These are phyloP conservation scores for Laburnicola sp. DNA, from an alignment of 2,329 filamentous ascomycete species.

Conservation along the genomic window DNA sequence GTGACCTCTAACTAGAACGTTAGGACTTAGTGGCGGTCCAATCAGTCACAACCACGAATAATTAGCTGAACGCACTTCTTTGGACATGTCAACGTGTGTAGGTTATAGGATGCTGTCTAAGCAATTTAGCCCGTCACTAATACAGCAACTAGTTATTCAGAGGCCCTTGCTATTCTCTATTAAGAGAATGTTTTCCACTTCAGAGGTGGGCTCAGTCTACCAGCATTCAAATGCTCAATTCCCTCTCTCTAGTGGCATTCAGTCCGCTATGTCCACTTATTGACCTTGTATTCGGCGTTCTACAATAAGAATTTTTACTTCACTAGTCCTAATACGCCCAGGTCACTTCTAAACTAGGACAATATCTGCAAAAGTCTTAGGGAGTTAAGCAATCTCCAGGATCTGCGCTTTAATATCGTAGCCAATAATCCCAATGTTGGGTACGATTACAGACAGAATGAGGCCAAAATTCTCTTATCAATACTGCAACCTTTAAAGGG, in stretches of 20 bases:
- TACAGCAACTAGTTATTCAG: slow-evolving; percentile 8
- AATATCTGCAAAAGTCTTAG: slow-evolving; percentile 1
- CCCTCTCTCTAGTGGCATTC: slow-evolving; percentile 4
- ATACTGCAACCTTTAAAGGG: slow-evolving; percentile 1
- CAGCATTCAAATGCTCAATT: slow-evolving; percentile 3
- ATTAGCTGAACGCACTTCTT: slow-evolving; percentile 10
- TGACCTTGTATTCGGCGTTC: not conserved
- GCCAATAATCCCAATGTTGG: not conserved
- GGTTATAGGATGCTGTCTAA: not conserved
- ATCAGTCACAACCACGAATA: slow-evolving; percentile 1
- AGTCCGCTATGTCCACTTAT: slow-evolving; percentile 6
- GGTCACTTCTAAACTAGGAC: not conserved
- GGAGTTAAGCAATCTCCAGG: not conserved
- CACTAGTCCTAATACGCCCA: not conserved
- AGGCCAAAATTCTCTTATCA: not conserved
- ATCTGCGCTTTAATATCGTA: slow-evolving; percentile 1
- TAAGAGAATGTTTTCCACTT: slow-evolving; percentile 9
- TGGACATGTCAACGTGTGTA: slow-evolving; percentile 7
- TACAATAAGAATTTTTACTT: not conserved
- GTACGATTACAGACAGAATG: not conserved
- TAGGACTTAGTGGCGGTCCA: no score
- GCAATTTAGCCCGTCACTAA: not conserved
- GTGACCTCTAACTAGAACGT: no score
- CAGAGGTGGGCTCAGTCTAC: not conserved
- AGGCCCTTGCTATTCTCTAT: slow-evolving; percentile 8